These are phyloP conservation scores for Curvularia verruculosa DNA, from an alignment of 2,329 filamentous ascomycete species.

Conservation along the genomic window DNA sequence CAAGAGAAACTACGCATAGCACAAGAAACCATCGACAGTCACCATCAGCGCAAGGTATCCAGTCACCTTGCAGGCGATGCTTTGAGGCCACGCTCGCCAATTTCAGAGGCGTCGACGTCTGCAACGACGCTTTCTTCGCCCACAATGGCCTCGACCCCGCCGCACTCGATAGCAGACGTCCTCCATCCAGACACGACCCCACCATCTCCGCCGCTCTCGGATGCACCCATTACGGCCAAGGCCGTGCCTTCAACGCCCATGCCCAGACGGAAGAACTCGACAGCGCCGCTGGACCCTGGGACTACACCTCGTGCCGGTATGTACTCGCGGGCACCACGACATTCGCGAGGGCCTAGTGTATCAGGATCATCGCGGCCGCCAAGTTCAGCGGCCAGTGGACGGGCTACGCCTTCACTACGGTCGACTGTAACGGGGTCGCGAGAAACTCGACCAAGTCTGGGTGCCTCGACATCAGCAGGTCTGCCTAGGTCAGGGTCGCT, in stretches of 20 bases:
- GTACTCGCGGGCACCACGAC: slow-evolving; percentile 53
- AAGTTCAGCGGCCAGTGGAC: slow-evolving; percentile 40
- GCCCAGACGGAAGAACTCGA: slow-evolving; percentile 51
- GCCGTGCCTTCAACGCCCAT: slow-evolving; percentile 50
- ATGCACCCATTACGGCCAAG: slow-evolving; percentile 68
- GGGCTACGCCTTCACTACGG: slow-evolving; percentile 54
- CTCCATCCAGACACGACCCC: slow-evolving; percentile 76
- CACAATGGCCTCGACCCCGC: slow-evolving; percentile 86
- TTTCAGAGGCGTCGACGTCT: slow-evolving; percentile 76
- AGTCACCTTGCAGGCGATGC: slow-evolving; percentile 57
- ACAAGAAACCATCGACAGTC: slow-evolving; percentile 57
- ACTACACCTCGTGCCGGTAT: slow-evolving; percentile 61
- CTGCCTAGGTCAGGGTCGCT: slow-evolving; percentile 73
- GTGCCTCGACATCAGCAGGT: slow-evolving; percentile 57
- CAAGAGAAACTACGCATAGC: slow-evolving; percentile 88
- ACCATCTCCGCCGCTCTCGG: slow-evolving; percentile 92
- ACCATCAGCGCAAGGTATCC: slow-evolving; percentile 59
- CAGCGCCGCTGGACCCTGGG: slow-evolving; percentile 59
- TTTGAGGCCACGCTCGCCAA: slow-evolving; percentile 67
- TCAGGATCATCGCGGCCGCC: slow-evolving; percentile 51
- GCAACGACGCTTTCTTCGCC: slow-evolving; percentile 86
- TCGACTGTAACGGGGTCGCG: slow-evolving; percentile 43
- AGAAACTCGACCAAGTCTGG: slow-evolving; percentile 51
- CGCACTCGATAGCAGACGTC: slow-evolving; percentile 68
- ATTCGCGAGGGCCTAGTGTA: slow-evolving; percentile 65